Evolutionary conservation across 2,329 filamentous ascomycete species (phyloP), one percentile per base, ranked within the genome.

Genomic region (Aspergillus hortae): DNA sequence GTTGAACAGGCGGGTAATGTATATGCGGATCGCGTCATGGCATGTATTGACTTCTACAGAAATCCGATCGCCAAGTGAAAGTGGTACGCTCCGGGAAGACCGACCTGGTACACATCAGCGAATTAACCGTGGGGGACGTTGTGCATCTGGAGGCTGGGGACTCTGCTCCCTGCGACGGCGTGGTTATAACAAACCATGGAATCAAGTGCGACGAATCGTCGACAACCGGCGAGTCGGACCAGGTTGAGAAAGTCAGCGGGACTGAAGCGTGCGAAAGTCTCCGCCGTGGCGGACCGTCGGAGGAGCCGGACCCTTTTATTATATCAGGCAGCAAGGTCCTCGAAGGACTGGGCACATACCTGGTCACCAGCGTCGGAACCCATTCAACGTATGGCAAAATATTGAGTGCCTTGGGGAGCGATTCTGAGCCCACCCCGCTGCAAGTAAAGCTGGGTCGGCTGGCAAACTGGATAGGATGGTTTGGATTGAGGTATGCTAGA

Each of bases 321-420:
- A 76, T 90, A 9, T 90, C 87, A 30, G 88, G 88, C 30, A 85
- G 85, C 1, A 89, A 88, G 56, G 83, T 91, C 15, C 82, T 82
- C 0, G 86, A 89, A 61, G 88, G 88, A 51, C 78, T 88, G 7
- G 88, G 88, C 9, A 83, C 81, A 10, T 91, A 88, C 68, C 67
- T 91, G 46, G 87, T 90, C 44, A 88, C 86, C 0, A 82, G 86
- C 2, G 83, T 85, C n/a, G 88, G 88, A 53, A 77, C 85, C 36
- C 82, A 90, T 67, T 90, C 87, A 0, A 86, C 80, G 38, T 85
- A 88, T 61, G 88, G 88, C 51, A 87, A 87, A 61, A 89, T 84
- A 4, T 79, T 90, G 69, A 85, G 90, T 78, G 86, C 87, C n/a
- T 70, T 91, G 12, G 81, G 86, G 52, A 85, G 88, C 55, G 85